These are phyloP conservation scores for Daldinia vernicosa DNA, from an alignment of 495 filamentous ascomycete genomes.

Conservation along the genomic window DNA sequence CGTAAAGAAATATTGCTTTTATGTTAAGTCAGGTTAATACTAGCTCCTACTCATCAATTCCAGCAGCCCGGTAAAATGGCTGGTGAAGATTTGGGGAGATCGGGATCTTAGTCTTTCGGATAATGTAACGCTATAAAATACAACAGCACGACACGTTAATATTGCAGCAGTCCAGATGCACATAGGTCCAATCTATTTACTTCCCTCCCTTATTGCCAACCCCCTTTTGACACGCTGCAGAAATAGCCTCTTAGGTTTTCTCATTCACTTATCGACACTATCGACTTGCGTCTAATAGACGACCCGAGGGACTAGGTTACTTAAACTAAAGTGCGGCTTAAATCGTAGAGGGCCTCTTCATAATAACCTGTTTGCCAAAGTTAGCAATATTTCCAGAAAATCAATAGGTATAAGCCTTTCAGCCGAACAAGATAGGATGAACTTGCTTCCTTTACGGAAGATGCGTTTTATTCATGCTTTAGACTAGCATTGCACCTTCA, in stretches of 20 bases:
- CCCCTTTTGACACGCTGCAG: neutral
- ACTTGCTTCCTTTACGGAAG: slow-evolving; percentile 49
- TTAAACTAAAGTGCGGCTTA: slow-evolving; percentile 10
- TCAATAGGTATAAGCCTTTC: slow-evolving; percentile 36
- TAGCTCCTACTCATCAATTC: slow-evolving; percentile 43
- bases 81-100: slow-evolving; percentile 43
- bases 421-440: slow-evolving; percentile 52
- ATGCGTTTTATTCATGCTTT: slow-evolving; percentile 33
- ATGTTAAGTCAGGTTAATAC: slow-evolving; percentile 29
- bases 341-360: neutral
- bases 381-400: slow-evolving; percentile 22
- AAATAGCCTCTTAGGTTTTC: neutral
- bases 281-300: neutral
- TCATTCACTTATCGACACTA: neutral
- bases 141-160: slow-evolving; percentile 24
- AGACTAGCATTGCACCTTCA: slow-evolving; percentile 20
- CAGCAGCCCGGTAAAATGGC: slow-evolving; percentile 53
- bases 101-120: slow-evolving; percentile 39
- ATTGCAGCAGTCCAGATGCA: slow-evolving; percentile 17
- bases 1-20: slow-evolving; percentile 7
- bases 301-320: neutral
- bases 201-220: neutral
- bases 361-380: slow-evolving; percentile 28
- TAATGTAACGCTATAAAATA: slow-evolving; percentile 48
- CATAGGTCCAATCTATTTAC: neutral